phyloP scores from a whole-genome alignment of 129 eudicot genomes.

The Flaveria bidentis region DNA sequence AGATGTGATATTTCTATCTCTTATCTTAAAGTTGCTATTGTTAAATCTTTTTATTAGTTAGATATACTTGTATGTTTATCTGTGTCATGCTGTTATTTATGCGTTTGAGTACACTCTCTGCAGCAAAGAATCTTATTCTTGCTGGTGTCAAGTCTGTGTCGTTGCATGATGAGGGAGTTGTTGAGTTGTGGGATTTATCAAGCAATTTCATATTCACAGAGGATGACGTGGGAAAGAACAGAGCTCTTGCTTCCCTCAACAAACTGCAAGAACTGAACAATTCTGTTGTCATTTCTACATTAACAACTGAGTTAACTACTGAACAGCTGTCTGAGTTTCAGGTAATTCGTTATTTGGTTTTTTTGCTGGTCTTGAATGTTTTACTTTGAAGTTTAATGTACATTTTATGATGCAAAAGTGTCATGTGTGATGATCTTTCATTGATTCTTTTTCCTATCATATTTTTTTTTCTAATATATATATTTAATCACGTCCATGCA shows the following conservation, averaged over 20 bases:
- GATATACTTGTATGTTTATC: neutral
- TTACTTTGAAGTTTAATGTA: neutral
- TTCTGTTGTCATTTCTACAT: conserved; percentile 60
- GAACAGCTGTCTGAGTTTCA: conserved; percentile 75
- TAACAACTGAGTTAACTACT: conserved; percentile 63
- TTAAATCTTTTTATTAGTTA: neutral
- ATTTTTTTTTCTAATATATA: neutral
- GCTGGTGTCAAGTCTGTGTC: conserved; percentile 99
- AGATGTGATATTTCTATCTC: neutral
- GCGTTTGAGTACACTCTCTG: conserved; percentile 27
- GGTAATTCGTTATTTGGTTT: conserved; percentile 39
- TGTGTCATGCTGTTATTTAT: conserved; percentile 2
- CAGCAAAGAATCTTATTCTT: conserved; percentile 91
- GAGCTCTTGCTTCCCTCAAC: conserved; percentile 78
- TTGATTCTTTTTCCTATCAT: neutral
- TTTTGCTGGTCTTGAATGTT: conserved; percentile 19
- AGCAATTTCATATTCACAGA: conserved; percentile 74
- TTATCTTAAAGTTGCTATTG: neutral
- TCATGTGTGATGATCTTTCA: neutral
- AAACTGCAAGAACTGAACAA: conserved; percentile 91
- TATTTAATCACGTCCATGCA: too few species aligned
- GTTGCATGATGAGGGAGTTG: conserved; percentile 75
- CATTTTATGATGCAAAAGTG: conserved; percentile 2
- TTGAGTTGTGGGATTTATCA: conserved; percentile 90
- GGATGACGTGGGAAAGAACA: conserved; percentile 81